Evolutionary conservation across 2,329 filamentous ascomycete species (phyloP), one percentile per base, ranked within the genome.

Genomic region (Diplodia corticola): DNA sequence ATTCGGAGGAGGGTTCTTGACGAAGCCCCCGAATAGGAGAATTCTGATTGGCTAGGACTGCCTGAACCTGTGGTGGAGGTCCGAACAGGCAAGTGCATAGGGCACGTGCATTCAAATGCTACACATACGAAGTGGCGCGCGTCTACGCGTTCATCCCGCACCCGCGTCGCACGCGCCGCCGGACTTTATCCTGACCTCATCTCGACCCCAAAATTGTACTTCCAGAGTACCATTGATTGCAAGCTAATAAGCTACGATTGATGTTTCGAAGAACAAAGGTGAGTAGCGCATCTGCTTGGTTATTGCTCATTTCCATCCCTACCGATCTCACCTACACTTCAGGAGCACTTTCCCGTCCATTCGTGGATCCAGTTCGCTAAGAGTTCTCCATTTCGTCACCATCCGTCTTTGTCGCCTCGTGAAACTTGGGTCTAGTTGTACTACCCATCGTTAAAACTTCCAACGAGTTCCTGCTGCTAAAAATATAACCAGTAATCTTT

Each of bases 121-220:
- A 44, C 20, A 44, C 40, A 44, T 44, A 44, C 20, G 44, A 35
- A 10, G 28, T n/a, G 55, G 55, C 55, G 48, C 48, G 51, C 51
- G 55, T 28, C 55, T 37, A 44, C 55, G 40, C 55, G 40, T 49
- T 24, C 57, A 12, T 48, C 40, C 55, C 55, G 55, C 40, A 26
- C 40, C 57, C 57, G 57, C 44, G 40, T 61, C 57, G 57, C 57
- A 61, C 40, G 40, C 40, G 17, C 40, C 22, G 44, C 57, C 57
- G 13, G 57, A 49, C 57, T 22, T 61, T 61, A 61, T 61, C 57
- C 57, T 35, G 57, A 61, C 57, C 28, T 49, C 57, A 49, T n/a
- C 40, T 49, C 33, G 57, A 61, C 44, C 4, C 17, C 44, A 61
- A 35, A n/a, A 24, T 24, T 54, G 22, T 5, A 37, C 1, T 12